Percentiles rank a stretch among this genome's conserved stretches.
phyloP scores from a whole-genome alignment of 2,329 filamentous ascomycete genomes.

The Paraphaeosphaeria sporulosa region DNA sequence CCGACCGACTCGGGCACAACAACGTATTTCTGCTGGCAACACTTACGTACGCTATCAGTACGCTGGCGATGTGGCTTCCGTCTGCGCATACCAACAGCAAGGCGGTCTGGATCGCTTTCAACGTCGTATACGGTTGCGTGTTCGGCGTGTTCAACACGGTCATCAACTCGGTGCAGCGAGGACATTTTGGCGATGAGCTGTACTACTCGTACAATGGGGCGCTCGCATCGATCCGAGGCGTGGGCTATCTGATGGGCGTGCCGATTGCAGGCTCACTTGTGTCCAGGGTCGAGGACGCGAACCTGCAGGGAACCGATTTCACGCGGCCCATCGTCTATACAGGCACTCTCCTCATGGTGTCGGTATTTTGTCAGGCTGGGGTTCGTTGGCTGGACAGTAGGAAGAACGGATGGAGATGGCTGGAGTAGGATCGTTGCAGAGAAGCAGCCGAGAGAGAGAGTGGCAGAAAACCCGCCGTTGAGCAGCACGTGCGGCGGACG shows the following conservation, averaged over 20 bases:
- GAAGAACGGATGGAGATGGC: conserved; percentile 27
- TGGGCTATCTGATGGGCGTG: conserved; percentile 28
- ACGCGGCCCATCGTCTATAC: conserved; percentile 25
- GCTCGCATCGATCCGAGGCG: conserved; percentile 27
- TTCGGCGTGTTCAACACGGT: conserved; percentile 27
- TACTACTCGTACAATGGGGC: conserved; percentile 32
- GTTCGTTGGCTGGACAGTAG: conserved; percentile 26
- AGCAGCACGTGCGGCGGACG: neutral
- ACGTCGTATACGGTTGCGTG: conserved; percentile 28
- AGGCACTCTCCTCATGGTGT: conserved; percentile 19
- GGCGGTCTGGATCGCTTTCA: conserved; percentile 28
- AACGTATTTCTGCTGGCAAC: conserved; percentile 56
- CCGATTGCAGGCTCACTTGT: conserved; percentile 32
- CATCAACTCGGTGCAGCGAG: conserved; percentile 27
- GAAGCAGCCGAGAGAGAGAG: neutral
- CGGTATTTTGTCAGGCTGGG: conserved; percentile 18
- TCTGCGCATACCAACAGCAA: conserved; percentile 20
- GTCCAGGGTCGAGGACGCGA: conserved; percentile 17
- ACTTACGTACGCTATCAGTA: conserved; percentile 21
- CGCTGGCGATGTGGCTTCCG: conserved; percentile 30
- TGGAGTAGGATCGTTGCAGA: conserved; percentile 16
- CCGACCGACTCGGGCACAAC: conserved; percentile 57
- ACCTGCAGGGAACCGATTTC: conserved; percentile 24
- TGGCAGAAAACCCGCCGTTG: too few species aligned
- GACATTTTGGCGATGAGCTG: conserved; percentile 30